A percentile compares a stretch with the other conserved stretches of the same genome.
Conservation (phyloP, 768 basidiomycete species). For the Candolleomyces aberdarensis region DNA sequence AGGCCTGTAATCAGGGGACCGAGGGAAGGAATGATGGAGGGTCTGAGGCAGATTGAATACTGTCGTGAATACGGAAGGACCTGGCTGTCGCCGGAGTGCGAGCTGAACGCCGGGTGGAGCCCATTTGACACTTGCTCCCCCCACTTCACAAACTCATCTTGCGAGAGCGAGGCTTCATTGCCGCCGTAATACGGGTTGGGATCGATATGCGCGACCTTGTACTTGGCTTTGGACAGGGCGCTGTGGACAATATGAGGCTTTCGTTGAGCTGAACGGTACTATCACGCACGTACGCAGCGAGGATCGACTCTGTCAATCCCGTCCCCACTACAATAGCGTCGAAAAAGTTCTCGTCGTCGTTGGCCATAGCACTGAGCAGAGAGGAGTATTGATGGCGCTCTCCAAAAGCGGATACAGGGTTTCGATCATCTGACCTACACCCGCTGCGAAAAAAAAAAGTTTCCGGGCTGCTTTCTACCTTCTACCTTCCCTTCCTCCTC, state of each 20-base stretch:
- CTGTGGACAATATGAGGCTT: conserved; percentile 37
- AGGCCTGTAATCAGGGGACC: conserved; percentile 80
- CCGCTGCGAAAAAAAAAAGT: neutral
- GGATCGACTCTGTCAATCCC: conserved; percentile 81
- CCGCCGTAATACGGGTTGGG: conserved; percentile 82
- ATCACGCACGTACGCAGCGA: conserved; percentile 69
- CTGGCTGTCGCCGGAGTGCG: conserved; percentile 39
- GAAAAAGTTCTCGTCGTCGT: conserved; percentile 43
- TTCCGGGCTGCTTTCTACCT: conserved; percentile 22
- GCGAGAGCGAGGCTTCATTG: conserved; percentile 73
- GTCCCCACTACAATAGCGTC: conserved; percentile 74
- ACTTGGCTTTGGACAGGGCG: conserved; percentile 84
- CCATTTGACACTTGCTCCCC: conserved; percentile 35
- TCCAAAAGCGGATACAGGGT: neutral
- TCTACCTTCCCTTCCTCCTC: neutral
- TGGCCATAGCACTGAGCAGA: neutral
- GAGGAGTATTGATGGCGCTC: neutral
- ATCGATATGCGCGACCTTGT: conserved; percentile 87
- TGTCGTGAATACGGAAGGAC: conserved; percentile 60
- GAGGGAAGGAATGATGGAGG: conserved; percentile 73
- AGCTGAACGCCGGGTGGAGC: conserved; percentile 32
- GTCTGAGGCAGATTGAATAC: conserved; percentile 85
- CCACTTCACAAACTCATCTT: conserved; percentile 80
- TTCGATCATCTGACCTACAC: conserved; percentile 20
- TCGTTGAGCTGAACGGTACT: conserved; percentile 9